Base-by-base conservation (phyloP, 495 filamentous ascomycete genomes). In the Penicillium dipodomyicola region DNA sequence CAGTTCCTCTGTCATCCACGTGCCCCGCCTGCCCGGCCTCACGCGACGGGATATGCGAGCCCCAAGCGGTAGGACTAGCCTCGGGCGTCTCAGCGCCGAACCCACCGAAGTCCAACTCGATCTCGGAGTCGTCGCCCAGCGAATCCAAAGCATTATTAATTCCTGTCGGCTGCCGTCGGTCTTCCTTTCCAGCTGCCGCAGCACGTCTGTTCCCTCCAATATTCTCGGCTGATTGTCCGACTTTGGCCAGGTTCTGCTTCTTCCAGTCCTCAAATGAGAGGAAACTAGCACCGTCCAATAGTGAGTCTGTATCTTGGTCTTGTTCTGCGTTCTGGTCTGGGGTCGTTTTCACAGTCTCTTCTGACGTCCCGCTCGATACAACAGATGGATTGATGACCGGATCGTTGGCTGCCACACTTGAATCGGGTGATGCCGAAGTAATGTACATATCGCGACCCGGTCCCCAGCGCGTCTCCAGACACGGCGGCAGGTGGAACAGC, bases 201-300 rank as follows among this genome's bases (percentile, higher is more conserved):
- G 62, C 62, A 1, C 67, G 70, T 51, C 73, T 60, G 42, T 63
- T 68, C 14, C 70, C 68, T 29, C 84, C 87, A 27, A 91, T 79
- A 61, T 87, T 82, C 54, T 94, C 85, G 9, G 83, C 84, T 20
- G 92, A 92, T 65, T 95, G 92, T 3, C 91, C 94, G 4, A 83
- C 87, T 65, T 90, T 90, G 33, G 85, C 90, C 12, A 97, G 77
- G 70, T 96, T 96, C 77, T 92, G 89, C 65, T 89, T 90, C 74
- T 95, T 97, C 94, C 94, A 98, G 61, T 97, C 93, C 65, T 97
- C 94, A 63, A 98, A 98, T 0, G 94, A 97, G 49, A 98, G 87
- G 67, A 98, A 97, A 30, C 90, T 86, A 29, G 85, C 86, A 37
- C 88, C 87, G 62, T 92, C 88, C 8, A 96, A 81, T 17, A 88